phyloP scores from a whole-genome alignment of 768 basidiomycete genomes.

The Russula sp. region DNA sequence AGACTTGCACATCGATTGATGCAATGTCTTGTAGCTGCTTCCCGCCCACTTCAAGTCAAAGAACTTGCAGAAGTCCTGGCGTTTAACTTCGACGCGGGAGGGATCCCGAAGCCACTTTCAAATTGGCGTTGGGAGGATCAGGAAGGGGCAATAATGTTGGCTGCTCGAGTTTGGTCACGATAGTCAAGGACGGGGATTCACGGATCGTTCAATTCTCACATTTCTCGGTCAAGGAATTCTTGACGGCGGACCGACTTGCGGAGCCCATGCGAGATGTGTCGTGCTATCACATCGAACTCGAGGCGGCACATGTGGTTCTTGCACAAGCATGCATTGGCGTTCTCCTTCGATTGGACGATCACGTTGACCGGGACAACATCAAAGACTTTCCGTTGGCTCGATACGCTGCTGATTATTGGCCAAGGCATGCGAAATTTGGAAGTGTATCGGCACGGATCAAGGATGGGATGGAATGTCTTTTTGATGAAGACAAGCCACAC shows the following conservation, averaged over 20 bases:
- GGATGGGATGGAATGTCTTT: not conserved
- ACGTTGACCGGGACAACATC: not conserved
- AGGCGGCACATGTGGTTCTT: not conserved
- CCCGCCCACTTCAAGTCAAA: not conserved
- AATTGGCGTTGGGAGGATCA: constrained; percentile 1
- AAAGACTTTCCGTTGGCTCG: not conserved
- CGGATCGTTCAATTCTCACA: not conserved
- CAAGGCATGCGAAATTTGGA: not conserved
- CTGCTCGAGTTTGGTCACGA: not conserved
- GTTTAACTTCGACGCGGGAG: not conserved
- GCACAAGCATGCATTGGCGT: not conserved
- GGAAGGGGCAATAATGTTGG: not conserved
- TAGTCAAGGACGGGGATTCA: not conserved
- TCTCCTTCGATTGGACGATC: not conserved
- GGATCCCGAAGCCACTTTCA: not conserved
- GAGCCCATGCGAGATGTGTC: not conserved
- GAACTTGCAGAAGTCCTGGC: constrained; percentile 4
- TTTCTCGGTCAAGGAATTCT: constrained; percentile 1
- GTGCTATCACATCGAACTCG: not conserved
- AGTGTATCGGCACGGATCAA: not conserved
- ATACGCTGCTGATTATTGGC: constrained; percentile 1
- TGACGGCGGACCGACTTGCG: not conserved
- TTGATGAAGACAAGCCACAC: not conserved
- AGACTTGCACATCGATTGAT: not conserved
- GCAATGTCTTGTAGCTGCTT: not conserved